phyloP scores from a whole-genome alignment of 2,329 filamentous ascomycete genomes.

The Pseudopyricularia javanii region DNA sequence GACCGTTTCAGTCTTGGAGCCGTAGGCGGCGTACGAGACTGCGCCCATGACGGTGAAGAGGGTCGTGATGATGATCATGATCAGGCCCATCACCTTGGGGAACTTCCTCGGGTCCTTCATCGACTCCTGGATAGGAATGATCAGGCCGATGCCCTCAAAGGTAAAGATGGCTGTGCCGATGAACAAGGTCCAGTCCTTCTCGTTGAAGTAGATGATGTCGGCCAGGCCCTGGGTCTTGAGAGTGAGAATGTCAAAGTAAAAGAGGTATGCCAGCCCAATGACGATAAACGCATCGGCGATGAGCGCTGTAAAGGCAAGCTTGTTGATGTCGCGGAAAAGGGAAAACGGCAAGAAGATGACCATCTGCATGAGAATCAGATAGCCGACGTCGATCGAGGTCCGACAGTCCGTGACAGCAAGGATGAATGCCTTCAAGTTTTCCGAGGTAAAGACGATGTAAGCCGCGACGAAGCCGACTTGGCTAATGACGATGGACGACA shows the following conservation, averaged over 20 bases:
- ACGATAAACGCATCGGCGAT: slow-evolving; percentile 92
- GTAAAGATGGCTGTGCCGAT: slow-evolving; percentile 99
- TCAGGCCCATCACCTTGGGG: slow-evolving; percentile 70
- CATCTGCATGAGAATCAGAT: slow-evolving; percentile 89
- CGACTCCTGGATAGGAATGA: slow-evolving; percentile 95
- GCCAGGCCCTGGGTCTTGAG: slow-evolving; percentile 64
- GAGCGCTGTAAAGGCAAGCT: slow-evolving; percentile 88
- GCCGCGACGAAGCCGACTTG: slow-evolving; percentile 92
- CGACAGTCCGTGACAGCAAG: slow-evolving; percentile 81
- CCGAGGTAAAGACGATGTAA: slow-evolving; percentile 93
- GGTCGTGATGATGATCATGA: slow-evolving; percentile 92
- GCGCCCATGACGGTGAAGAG: slow-evolving; percentile 87
- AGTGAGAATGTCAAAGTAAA: slow-evolving; percentile 88
- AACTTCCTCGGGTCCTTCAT: slow-evolving; percentile 91
- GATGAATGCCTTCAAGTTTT: slow-evolving; percentile 92
- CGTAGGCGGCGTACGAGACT: slow-evolving; percentile 90
- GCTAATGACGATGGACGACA: slow-evolving; percentile 85
- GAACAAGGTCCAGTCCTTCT: slow-evolving; percentile 88
- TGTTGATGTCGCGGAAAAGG: slow-evolving; percentile 89
- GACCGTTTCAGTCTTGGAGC: slow-evolving; percentile 89
- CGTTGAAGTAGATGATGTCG: slow-evolving; percentile 85
- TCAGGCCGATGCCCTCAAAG: slow-evolving; percentile 92
- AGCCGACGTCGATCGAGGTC: slow-evolving; percentile 74
- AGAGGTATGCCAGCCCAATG: slow-evolving; percentile 81
- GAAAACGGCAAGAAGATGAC: slow-evolving; percentile 90